Base-by-base conservation (phyloP, 2,329 filamentous ascomycete species). In the Simplicillium aogashimaense region DNA sequence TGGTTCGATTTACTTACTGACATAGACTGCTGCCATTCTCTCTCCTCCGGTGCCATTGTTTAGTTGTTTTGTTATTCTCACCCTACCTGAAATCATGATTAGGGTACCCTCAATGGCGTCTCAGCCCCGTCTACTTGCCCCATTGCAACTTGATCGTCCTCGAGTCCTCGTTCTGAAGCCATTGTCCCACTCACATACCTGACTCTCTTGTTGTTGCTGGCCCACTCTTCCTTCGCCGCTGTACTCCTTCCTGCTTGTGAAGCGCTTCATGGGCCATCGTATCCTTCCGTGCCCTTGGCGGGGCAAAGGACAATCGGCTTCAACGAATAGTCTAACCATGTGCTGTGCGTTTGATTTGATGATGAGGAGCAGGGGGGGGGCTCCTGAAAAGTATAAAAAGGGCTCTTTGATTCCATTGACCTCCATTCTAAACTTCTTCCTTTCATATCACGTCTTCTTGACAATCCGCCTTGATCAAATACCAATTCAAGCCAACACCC, bases 311-410 rank as follows among this genome's bases (percentile, higher is more conserved):
- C 50, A 46, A 31, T 44, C 46, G 45, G 45, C 39, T 57, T 53
- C 48, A 53, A 60, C 65, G 65, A 70, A 69, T 69, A 53, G 57
- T 64, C 56, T 57, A 54, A 50, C 52, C 51, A 53, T 56, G 50
- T 60, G 56, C 64, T 69, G 64, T 68, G 62, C 60, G 58, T 50
- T 53, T 51, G 50, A 48, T 53, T 56, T 51, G 47, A 55, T 52
- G 20, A 25, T 48, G 52, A 50, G 53, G 53, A 59, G 50, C 57
- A 52, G 45, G 50, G 56, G 54, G 55, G 51, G 55, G 53, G 50
- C 49, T 47, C 45, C 45, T 55, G 57, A 74, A 68, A 74, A 69
- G 65, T 81, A 81, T 81, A 81, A 81, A 81, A 78, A 64, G 73
- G 60, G 57, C 55, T 53, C 56, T 62, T 59, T 61, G 72, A 62